Base-by-base conservation (phyloP, 2,329 filamentous ascomycete genomes). In the Claviceps humidiphila region DNA sequence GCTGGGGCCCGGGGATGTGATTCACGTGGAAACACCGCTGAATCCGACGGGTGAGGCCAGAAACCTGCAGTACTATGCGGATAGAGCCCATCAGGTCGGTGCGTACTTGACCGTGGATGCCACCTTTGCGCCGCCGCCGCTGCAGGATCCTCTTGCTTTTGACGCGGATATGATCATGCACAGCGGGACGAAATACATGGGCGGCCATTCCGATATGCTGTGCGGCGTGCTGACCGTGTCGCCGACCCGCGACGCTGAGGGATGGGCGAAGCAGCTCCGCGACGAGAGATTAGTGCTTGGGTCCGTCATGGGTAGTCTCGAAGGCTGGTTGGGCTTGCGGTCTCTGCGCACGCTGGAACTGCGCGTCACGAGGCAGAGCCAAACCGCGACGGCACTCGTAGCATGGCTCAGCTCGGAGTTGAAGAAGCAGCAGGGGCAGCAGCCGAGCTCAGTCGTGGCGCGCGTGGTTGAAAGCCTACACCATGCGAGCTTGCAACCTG, bases 121-220 rank as follows among this genome's bases (percentile, higher is more conserved):
- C 2, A 98, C 93, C 0, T 96, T 98, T 68, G 93, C 82, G 3
- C 93, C 93, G 42, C 93, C 93, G 37, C 87, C 88, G 30, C 72
- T 98, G 54, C 85, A 89, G 65, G 87, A 96, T 61, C 90, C 93
- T 0, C 93, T 97, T 61, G 64, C 67, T 30, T 84, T 78, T 65
- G 91, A 89, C 47, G 89, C 85, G 30, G 91, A 97, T 68, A 69
- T 90, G 1, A 80, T 95, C 38, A 86, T 97, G 87, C 93, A 98
- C 69, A 85, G 80, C 50, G 93, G 89, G 3, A 95, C 90, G 17
- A 98, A 97, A 74, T 98, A 97, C 69, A 81, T 98, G 58, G 93
- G 93, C 20, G 93, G 93, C 0, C 93, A 98, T 70, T 91, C 85
- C 58, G 93, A 98, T 69, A 77, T 97, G 76, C 79, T 97, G 5